phyloP scores from a whole-genome alignment of 2,329 filamentous ascomycete species.

The Epicoccum nigrum region DNA sequence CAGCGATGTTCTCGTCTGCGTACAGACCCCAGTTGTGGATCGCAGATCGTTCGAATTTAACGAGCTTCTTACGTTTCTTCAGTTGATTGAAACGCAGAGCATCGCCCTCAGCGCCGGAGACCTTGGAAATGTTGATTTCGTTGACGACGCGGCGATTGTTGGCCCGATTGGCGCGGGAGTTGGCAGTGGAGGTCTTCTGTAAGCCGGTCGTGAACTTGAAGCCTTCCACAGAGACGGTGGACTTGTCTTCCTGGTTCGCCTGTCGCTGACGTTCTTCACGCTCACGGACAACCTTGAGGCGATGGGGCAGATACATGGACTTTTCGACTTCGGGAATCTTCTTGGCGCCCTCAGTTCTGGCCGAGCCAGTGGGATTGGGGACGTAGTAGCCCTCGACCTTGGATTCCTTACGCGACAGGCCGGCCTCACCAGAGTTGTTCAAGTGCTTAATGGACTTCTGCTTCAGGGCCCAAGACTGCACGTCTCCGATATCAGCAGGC shows the following conservation, averaged over 20 bases:
- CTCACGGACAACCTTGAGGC: constrained; percentile 92
- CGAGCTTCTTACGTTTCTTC: constrained; percentile 99
- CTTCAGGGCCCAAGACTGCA: constrained; percentile 71
- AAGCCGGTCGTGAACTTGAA: constrained; percentile 70
- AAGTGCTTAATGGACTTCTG: constrained; percentile 75
- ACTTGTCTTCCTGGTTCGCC: constrained; percentile 65
- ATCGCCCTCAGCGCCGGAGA: constrained; percentile 77
- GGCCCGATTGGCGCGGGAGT: constrained; percentile 90
- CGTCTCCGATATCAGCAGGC: constrained; percentile 60
- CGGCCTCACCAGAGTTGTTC: constrained; percentile 63
- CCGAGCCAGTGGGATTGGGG: constrained; percentile 81
- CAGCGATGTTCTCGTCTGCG: constrained; percentile 94
- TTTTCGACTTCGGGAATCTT: constrained; percentile 98
- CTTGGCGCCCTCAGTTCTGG: constrained; percentile 90
- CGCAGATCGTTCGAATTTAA: constrained; percentile 95
- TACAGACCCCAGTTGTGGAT: constrained; percentile 99
- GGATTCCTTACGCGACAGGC: constrained; percentile 59
- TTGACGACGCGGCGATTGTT: constrained; percentile 95
- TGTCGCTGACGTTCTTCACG: constrained; percentile 88
- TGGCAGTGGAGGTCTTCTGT: constrained; percentile 82
- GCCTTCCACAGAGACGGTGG: constrained; percentile 41
- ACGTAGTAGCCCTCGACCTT: constrained; percentile 77
- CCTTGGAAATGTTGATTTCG: constrained; percentile 92
- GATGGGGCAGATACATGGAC: constrained; percentile 96
- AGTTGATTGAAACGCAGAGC: constrained; percentile 98